Conservation (phyloP, 2,329 filamentous ascomycete species). For the Hypoxylon sp. region DNA sequence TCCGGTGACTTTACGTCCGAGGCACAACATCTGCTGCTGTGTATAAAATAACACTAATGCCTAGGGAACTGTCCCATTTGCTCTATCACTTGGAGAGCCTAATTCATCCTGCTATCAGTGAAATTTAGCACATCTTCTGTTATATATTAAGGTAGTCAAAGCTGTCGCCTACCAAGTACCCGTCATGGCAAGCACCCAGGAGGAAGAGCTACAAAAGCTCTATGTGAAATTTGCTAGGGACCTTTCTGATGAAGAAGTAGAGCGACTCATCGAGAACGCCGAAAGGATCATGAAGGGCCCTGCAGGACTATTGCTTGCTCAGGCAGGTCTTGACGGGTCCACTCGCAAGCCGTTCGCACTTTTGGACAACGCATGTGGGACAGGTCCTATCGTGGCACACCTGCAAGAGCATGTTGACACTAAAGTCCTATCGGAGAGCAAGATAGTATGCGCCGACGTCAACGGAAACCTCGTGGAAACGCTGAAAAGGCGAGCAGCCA, state of each 20-base stretch:
- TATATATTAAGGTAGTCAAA: neutral
- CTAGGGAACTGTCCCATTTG: too few species aligned
- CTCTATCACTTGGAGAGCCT: neutral
- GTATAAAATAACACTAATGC: slow-evolving; percentile 12
- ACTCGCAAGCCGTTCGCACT: slow-evolving; percentile 54
- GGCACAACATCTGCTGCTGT: neutral
- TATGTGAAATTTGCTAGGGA: slow-evolving; percentile 28
- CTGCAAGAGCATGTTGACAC: slow-evolving; percentile 57
- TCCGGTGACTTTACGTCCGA: slow-evolving; percentile 32
- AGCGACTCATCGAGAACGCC: slow-evolving; percentile 36
- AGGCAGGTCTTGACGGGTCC: slow-evolving; percentile 49
- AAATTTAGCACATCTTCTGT: neutral
- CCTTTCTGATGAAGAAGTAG: slow-evolving; percentile 36
- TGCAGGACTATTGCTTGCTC: slow-evolving; percentile 46
- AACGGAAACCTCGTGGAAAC: slow-evolving; percentile 58
- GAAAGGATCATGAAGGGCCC: slow-evolving; percentile 45
- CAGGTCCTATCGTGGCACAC: slow-evolving; percentile 61
- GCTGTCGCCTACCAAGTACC: neutral
- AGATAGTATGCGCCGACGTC: slow-evolving; percentile 63
- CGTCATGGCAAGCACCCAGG: slow-evolving; percentile 37
- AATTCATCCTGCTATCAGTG: neutral
- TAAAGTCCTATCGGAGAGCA: slow-evolving; percentile 57
- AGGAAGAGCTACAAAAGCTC: slow-evolving; percentile 43
- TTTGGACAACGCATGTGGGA: slow-evolving; percentile 67
- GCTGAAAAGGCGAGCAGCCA: slow-evolving; percentile 54